Percentiles rank a stretch among this genome's conserved stretches.
Conservation (phyloP, 2,329 filamentous ascomycete genomes). For the Apiospora phragmitis region DNA sequence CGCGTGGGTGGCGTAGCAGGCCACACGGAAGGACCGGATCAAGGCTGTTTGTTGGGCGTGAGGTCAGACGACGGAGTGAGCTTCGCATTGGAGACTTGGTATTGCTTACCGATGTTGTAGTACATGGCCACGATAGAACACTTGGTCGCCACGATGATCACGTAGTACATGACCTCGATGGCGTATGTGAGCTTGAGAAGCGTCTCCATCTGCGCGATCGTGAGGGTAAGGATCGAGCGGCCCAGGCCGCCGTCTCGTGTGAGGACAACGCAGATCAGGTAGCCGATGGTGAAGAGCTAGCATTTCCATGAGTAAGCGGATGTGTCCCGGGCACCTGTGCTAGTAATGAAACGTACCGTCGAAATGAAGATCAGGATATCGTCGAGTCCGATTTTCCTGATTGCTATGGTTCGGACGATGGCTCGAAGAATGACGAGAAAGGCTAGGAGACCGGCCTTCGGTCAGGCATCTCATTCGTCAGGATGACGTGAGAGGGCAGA, state of each 20-base stretch:
- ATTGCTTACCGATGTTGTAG: conserved; percentile 41
- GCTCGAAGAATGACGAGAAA: neutral
- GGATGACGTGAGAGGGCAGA: no score
- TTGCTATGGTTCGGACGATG: neutral
- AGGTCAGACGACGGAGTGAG: neutral
- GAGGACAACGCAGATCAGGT: neutral
- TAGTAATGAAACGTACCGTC: neutral
- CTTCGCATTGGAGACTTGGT: conserved; percentile 17
- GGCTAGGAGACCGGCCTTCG: neutral
- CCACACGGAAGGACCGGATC: conserved; percentile 26
- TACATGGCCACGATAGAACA: conserved; percentile 47
- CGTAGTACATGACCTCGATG: conserved; percentile 43
- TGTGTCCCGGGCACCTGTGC: neutral
- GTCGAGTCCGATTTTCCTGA: neutral
- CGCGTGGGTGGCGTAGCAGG: conserved; percentile 37
- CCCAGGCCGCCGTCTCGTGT: neutral
- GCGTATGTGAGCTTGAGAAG: conserved; percentile 21
- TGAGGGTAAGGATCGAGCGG: neutral
- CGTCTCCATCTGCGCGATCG: neutral
- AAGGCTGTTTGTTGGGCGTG: conserved; percentile 18
- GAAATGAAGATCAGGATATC: neutral
- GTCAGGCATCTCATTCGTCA: neutral
- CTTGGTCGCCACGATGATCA: conserved; percentile 41
- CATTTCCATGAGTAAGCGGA: neutral
- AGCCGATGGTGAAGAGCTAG: neutral